Percentiles rank a stretch among this genome's conserved stretches.
phyloP scores from a whole-genome alignment of 169 alveolate species.

The Toxoplasma gondii region DNA sequence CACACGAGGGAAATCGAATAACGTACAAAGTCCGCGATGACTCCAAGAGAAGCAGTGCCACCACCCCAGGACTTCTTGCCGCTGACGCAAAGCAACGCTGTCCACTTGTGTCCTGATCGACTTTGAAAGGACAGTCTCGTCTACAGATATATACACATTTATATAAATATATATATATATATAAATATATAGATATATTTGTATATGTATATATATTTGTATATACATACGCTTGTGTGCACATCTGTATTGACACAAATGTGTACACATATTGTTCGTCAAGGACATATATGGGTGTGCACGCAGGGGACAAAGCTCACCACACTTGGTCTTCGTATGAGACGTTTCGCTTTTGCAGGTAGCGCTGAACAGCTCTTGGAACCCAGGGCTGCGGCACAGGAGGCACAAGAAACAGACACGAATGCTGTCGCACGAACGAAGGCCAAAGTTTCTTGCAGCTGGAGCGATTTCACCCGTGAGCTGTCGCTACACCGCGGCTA shows the following conservation, averaged over 20 bases:
- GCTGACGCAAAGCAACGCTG: background rate
- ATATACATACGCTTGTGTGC: background rate
- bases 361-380: constrained; percentile 57
- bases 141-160: no score
- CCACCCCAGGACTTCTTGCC: background rate
- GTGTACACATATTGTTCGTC: no score
- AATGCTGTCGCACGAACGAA: background rate
- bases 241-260: no score
- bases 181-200: background rate
- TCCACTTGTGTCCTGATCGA: no score
- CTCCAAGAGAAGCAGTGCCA: background rate
- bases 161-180: background rate
- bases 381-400: constrained; percentile 57
- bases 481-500: no score
- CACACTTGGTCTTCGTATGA: constrained; percentile 56
- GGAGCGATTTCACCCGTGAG: background rate
- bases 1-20: background rate
- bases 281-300: no score
- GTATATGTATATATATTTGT: background rate
- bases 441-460: background rate
- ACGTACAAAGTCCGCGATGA: background rate
- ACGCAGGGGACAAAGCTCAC: background rate
- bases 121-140: no score
- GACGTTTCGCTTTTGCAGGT: constrained; percentile 40
- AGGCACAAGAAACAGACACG: background rate